Conservation (phyloP, 306 rosid genomes). For the Acmispon strigosus region DNA sequence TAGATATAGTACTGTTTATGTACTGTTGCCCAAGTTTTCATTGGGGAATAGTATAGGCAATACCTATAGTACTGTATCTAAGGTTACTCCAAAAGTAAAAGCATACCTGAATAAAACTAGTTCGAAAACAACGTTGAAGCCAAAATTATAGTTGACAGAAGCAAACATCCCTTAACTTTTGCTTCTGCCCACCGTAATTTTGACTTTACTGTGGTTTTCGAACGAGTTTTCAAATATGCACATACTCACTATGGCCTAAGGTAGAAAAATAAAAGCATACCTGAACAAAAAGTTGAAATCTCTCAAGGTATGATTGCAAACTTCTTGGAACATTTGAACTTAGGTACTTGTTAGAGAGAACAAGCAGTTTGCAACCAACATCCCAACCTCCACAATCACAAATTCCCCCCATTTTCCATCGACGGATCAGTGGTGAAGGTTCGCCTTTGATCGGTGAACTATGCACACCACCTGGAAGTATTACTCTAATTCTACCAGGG, state of each 20-base stretch:
- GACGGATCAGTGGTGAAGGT: slow-evolving; percentile 62
- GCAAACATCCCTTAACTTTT: too few species aligned
- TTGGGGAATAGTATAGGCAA: too few species aligned
- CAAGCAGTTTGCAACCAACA: slow-evolving; percentile 76
- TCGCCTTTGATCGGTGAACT: slow-evolving; percentile 64
- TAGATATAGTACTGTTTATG: too few species aligned
- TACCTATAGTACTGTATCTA: too few species aligned
- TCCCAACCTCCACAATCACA: slow-evolving; percentile 99
- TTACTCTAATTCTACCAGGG: slow-evolving; percentile 33
- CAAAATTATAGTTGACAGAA: too few species aligned
- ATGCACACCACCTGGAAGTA: slow-evolving; percentile 79
- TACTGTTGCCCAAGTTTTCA: too few species aligned
- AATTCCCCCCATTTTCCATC: slow-evolving; percentile 85
- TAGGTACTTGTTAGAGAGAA: slow-evolving; percentile 50
- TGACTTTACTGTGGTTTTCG: too few species aligned
- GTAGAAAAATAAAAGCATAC: slow-evolving; percentile 33
- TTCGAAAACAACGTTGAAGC: too few species aligned
- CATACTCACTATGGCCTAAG: neutral
- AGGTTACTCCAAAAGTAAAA: too few species aligned
- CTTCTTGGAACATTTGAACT: slow-evolving; percentile 19
- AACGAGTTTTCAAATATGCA: too few species aligned
- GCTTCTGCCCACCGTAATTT: too few species aligned
- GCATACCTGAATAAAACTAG: too few species aligned
- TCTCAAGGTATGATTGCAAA: slow-evolving; percentile 22
- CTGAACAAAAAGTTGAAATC: slow-evolving; percentile 59